These are phyloP conservation scores for Lipomyces sp. DNA, from an alignment of 805 yeast genomes.

Conservation along the genomic window DNA sequence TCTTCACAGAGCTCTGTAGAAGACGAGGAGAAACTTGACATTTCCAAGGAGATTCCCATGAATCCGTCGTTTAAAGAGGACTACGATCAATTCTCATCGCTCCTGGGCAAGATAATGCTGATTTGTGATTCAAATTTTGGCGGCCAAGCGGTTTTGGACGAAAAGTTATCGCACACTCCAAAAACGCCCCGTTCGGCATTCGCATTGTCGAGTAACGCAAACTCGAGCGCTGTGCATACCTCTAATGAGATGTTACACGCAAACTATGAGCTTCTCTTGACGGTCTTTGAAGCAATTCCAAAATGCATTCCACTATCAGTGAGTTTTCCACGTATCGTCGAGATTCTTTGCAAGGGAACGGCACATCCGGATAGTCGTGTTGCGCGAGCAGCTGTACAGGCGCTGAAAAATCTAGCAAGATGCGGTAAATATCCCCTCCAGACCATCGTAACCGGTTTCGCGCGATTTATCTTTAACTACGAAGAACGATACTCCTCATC, in stretches of 20 bases:
- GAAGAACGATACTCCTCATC: slow-evolving; percentile 55
- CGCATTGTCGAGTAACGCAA: slow-evolving; percentile 13
- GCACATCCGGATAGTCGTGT: slow-evolving; percentile 69
- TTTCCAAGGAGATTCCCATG: slow-evolving; percentile 11
- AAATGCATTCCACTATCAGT: slow-evolving; percentile 62
- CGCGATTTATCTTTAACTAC: slow-evolving; percentile 77
- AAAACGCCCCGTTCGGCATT: slow-evolving; percentile 27
- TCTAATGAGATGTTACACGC: slow-evolving; percentile 38
- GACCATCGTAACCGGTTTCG: slow-evolving; percentile 70
- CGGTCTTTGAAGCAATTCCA: slow-evolving; percentile 72
- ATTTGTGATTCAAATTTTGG: slow-evolving; percentile 67
- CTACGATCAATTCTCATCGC: slow-evolving; percentile 73
- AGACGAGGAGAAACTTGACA: slow-evolving; percentile 10
- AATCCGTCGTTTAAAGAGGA: slow-evolving; percentile 41
- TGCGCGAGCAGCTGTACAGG: slow-evolving; percentile 63
- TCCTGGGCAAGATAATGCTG: slow-evolving; percentile 59
- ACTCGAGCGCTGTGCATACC: not conserved
- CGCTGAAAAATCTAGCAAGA: slow-evolving; percentile 72
- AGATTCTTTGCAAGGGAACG: slow-evolving; percentile 75
- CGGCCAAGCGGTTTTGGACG: slow-evolving; percentile 49
- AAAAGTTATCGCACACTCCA: slow-evolving; percentile 39
- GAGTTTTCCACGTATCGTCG: slow-evolving; percentile 68
- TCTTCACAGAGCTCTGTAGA: slow-evolving; percentile 12
- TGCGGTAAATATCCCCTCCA: slow-evolving; percentile 52
- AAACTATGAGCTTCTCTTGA: slow-evolving; percentile 67